Base-by-base conservation (phyloP, 805 yeast species). In the Blastobotrys robertii region DNA sequence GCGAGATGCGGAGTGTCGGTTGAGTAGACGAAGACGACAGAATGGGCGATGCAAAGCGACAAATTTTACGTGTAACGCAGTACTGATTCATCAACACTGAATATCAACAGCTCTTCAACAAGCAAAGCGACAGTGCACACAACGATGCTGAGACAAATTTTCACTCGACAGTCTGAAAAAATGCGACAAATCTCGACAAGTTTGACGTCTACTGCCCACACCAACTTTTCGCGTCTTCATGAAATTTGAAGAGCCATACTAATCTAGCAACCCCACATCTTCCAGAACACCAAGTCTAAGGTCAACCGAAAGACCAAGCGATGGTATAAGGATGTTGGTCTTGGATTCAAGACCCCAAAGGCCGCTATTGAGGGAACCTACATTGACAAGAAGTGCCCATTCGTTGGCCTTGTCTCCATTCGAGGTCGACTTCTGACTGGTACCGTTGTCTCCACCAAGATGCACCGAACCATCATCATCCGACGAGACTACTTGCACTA, bases 401-500 rank as follows among this genome's bases (percentile, higher is more conserved):
- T 92, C 79, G 84, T 79, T 63, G 98, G 98, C 74, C 74, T 72
- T 60, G 81, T 92, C 63, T 88, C 97, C 60, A 92, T 92, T 84
- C 87, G 99, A 79, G 99, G 99, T 79, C 88, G 85, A 79, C 92
- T 92, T 71, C 83, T 92, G 72, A 82, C 96, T 62, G 99, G 99
- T 76, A 84, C 95, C 69, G 99, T 92, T 75, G 96, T 92, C 62
- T 92, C 98, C 67, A 88, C 98, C 81, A 92, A 92, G 81, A 92
- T 92, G 98, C 98, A 92, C 94, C 92, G 99, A 81, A 92, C 99
- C 66, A 84, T 92, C 77, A 83, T 92, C 72, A 84, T 92, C 79
- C 88, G 98, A 83, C 90, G 99, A 79, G 97, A 92, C 70, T 92
- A 92, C 94, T 85, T 92, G 72, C 99, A 92, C 79, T 92, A 86